These are phyloP conservation scores for Diaporthe ampelina DNA, from an alignment of 2,329 filamentous ascomycete genomes.

Conservation along the genomic window DNA sequence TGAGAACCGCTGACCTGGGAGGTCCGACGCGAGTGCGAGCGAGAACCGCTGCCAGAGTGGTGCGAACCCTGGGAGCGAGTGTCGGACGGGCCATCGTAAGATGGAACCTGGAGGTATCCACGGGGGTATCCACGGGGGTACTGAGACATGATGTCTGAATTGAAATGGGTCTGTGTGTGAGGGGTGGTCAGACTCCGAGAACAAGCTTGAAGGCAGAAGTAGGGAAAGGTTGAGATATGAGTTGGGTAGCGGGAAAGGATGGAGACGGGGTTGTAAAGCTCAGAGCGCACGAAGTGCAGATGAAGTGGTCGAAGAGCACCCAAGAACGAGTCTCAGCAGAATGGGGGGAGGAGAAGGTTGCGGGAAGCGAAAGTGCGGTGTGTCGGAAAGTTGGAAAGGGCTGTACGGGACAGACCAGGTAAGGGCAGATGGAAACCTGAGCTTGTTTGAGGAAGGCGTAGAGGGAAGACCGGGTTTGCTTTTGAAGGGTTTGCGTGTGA, in stretches of 20 bases:
- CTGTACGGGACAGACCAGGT: not conserved
- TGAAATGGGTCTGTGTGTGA: conserved; percentile 6
- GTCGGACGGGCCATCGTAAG: conserved; percentile 40
- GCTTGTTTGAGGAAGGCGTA: not conserved
- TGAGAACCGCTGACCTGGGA: conserved; percentile 30
- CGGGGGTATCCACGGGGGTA: conserved; percentile 1
- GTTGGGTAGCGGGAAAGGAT: not conserved
- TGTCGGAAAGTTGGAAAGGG: not conserved
- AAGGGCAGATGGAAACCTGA: not conserved
- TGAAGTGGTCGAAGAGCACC: not conserved
- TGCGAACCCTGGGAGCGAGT: conserved; percentile 38
- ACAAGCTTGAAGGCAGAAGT: not conserved
- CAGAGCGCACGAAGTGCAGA: not conserved
- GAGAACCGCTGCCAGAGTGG: conserved; percentile 24
- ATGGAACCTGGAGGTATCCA: conserved; percentile 27
- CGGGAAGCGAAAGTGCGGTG: not conserved
- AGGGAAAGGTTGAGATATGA: not conserved
- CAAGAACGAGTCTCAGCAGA: no score
- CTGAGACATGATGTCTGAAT: conserved; percentile 34
- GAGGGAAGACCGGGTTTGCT: not conserved
- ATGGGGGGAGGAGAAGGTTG: not conserved
- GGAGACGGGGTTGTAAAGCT: not conserved
- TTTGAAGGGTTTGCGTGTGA: not conserved
- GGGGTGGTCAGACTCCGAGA: conserved; percentile 18
- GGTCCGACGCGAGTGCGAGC: conserved; percentile 25